Base-by-base conservation (phyloP, 2,329 filamentous ascomycete genomes). In the Aspergillus aculeatus region DNA sequence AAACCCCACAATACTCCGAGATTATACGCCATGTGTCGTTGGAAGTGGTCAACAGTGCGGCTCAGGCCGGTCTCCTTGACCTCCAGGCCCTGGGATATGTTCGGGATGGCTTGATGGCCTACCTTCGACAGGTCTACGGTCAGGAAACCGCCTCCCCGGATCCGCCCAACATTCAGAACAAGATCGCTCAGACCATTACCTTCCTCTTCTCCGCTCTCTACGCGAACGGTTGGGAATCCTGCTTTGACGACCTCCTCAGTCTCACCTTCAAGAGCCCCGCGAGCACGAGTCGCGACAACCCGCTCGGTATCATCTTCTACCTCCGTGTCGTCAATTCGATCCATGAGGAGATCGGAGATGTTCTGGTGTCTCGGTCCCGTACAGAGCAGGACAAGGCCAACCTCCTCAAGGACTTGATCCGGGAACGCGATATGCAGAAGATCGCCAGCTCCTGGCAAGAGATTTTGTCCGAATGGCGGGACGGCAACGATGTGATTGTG, bases 321-420 rank as follows among this genome's bases (percentile, higher is more conserved):
- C 84, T 99, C 57, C 89, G 94, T 54, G 87, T 97, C 64, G 83
- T 98, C 50, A 86, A 89, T 65, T 95, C 93, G 35, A 89, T 99
- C 50, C 95, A 99, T 72, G 95, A 99, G 69, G 95, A 99, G 76
- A 97, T 99, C 70, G 95, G 94, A 64, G 95, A 99, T 78, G 88
- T 95, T 68, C 83, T 98, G 65, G 84, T 98, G 56, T 87, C 89
- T 51, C 86, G 94, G 44, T 88, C 92, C 54, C 86, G 84, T 49
- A 85, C 85, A 58, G 92, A 98, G 71, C 86, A 89, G 66, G 94
- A 92, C 76, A 88, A 90, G 63, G 96, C 96, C 73, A 92, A 88
- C 24, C 87, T 93, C 64, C 83, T 99, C 65, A 99, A 99, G 77
- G 96, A 99, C 75, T 79, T 95, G 67, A 86, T 99, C 57, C 87